These are phyloP conservation scores for Porcisia hertigi DNA, from an alignment of 208 protist genomes.

Conservation along the genomic window DNA sequence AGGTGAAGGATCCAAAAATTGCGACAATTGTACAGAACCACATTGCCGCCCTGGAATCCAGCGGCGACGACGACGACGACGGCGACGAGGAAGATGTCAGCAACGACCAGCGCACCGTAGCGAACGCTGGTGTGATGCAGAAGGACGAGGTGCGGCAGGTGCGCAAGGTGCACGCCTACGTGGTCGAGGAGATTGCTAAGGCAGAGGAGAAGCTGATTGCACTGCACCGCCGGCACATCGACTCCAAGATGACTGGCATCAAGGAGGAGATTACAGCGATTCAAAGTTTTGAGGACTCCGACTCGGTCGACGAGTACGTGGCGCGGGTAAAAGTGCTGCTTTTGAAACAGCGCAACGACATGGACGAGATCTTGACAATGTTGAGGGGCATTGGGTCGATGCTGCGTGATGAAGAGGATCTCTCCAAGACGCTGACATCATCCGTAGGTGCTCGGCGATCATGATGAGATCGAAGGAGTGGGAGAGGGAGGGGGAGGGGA, in stretches of 20 bases:
- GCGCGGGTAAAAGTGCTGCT: constrained; percentile 66
- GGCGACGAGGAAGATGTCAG: constrained; percentile 48
- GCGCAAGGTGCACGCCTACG: constrained; percentile 87
- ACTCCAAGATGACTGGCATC: constrained; percentile 93
- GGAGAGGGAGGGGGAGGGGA: neutral
- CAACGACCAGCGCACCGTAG: constrained; percentile 1
- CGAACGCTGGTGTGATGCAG: constrained; percentile 25
- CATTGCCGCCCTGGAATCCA: constrained; percentile 68
- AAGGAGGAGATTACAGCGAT: constrained; percentile 93
- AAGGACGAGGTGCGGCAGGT: constrained; percentile 83
- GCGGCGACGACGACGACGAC: constrained; percentile 61
- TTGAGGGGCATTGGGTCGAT: constrained; percentile 75
- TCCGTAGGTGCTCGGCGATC: constrained; percentile 7
- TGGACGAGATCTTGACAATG: constrained; percentile 75
- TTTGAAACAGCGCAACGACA: constrained; percentile 73
- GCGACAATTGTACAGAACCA: constrained; percentile 88
- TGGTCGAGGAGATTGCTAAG: constrained; percentile 92
- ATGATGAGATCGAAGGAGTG: neutral
- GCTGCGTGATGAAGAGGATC: constrained; percentile 88
- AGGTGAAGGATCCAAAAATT: constrained; percentile 87
- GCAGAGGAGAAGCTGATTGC: constrained; percentile 94
- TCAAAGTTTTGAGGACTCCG: constrained; percentile 89
- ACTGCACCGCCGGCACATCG: constrained; percentile 92
- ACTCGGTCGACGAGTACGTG: constrained; percentile 92
- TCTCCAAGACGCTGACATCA: constrained; percentile 80